phyloP scores from a whole-genome alignment of 352 stramenopile species.

The Globisporangium yorkense region DNA sequence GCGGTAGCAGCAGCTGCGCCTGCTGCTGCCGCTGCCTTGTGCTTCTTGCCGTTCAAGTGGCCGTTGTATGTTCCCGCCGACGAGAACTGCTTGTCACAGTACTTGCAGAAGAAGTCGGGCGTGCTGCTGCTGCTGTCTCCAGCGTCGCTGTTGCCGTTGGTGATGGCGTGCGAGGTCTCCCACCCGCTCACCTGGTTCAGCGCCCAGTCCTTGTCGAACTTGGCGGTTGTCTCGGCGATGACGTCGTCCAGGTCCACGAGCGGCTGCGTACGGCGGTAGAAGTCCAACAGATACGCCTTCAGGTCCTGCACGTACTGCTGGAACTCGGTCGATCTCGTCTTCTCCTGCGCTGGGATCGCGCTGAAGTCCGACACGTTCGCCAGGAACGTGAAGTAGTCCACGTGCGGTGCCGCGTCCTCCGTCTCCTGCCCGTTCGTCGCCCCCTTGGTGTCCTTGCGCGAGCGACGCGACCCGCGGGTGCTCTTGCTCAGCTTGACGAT shows the following conservation, averaged over 20 bases:
- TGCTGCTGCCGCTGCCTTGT: constrained; percentile 54
- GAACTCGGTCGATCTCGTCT: constrained; percentile 47
- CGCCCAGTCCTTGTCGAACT: constrained; percentile 84
- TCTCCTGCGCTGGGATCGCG: constrained; percentile 48
- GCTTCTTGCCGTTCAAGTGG: constrained; percentile 74
- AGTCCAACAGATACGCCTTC: constrained; percentile 78
- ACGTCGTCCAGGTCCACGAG: constrained; percentile 86
- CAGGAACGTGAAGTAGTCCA: constrained; percentile 78
- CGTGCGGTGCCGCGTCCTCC: constrained; percentile 15
- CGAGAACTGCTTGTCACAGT: constrained; percentile 70
- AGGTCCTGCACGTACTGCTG: constrained; percentile 70
- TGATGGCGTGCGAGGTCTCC: constrained; percentile 12
- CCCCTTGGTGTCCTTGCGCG: constrained; percentile 18
- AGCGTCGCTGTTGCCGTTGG: neutral
- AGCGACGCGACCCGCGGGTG: constrained; percentile 10
- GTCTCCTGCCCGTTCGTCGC: neutral
- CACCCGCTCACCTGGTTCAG: constrained; percentile 52
- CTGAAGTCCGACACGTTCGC: constrained; percentile 62
- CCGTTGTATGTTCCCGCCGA: constrained; percentile 66
- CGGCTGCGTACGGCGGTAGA: constrained; percentile 85
- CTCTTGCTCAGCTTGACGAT: constrained; percentile 20
- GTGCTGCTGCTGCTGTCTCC: constrained; percentile 5
- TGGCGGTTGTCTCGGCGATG: constrained; percentile 68
- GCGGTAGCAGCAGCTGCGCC: constrained; percentile 4
- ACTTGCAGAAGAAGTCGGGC: constrained; percentile 41